Evolutionary conservation across 116 monocot genomes (phyloP), one percentile per base, ranked within the genome.

Genomic region (Iris pallida): DNA sequence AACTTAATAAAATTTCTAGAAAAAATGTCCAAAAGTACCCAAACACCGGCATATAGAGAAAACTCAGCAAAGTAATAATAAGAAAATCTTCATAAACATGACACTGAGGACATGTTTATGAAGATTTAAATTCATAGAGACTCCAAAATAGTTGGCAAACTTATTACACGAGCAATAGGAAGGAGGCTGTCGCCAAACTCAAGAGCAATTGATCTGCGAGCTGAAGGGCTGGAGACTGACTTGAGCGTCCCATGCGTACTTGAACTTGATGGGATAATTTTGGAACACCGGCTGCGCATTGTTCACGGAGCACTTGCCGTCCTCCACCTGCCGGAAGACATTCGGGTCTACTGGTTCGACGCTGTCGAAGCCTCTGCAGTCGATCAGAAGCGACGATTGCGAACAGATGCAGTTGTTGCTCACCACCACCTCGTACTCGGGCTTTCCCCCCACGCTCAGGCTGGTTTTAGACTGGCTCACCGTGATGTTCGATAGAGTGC

Each of bases 321-420:
- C 45, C 0, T 13, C 56, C 0, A 9, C 20, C 7, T 10, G 2
- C 14, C 16, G 12, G 68, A 77, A 57, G 15, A 69, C 13, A 7
- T 4, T 53, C 0, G 73, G 53, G 15, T 78, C 74, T 0, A 74
- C 61, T 0, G 59, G 15, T 46, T 73, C 69, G 7, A 41, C 18
- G 46, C 18, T 78, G 48, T 10, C 5, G 70, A 82, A 70, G 3
- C 74, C 77, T 0, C 0, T 8, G 49, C 79, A 79, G 1, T 4
- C 0, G 15, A 82, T 0, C 7, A 42, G 0, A 0, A 78, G n/a
- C 3, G 42, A 10, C 8, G 55, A 58, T 19, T 78, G 82, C 5
- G 69, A 45, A 56, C 82, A 82, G 0, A 55, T 70, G 49, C 77
- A 71, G 57, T 51, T 16, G 57, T 77, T 71, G 64, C 5, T 42